Evolutionary conservation across 805 yeast species (phyloP).

Genomic region (Aciculoconidium aculeatum): DNA sequence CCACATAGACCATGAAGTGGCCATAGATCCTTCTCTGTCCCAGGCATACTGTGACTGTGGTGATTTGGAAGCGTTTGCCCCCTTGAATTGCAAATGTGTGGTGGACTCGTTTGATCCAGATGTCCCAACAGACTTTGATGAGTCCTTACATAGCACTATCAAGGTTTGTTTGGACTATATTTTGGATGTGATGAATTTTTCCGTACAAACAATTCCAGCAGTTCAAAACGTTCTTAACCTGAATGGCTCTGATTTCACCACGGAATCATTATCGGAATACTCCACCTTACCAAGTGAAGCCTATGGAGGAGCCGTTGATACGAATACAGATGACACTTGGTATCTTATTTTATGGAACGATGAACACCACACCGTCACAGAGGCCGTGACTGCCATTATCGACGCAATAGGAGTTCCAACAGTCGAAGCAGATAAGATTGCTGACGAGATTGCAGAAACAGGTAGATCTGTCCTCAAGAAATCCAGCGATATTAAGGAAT

Average conservation of each 20-base stretch:
- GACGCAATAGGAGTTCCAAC: conserved; percentile 23
- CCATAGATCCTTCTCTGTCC: conserved; percentile 44
- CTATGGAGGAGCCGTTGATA: conserved; percentile 30
- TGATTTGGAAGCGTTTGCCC: conserved; percentile 57
- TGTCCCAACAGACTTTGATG: conserved; percentile 11
- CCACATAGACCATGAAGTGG: conserved; percentile 62
- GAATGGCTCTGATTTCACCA: conserved; percentile 14
- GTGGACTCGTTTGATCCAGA: background rate
- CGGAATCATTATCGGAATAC: conserved; percentile 23
- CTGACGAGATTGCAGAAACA: conserved; percentile 41
- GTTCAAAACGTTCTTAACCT: conserved; percentile 25
- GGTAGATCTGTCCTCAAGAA: conserved; percentile 48
- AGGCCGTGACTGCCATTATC: conserved; percentile 45
- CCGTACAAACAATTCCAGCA: conserved; percentile 35
- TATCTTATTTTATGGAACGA: conserved; percentile 70
- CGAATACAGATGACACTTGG: conserved; percentile 30
- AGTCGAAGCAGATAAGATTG: conserved; percentile 26
- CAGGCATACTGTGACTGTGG: conserved; percentile 74
- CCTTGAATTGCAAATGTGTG: conserved; percentile 46
- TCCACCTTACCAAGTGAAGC: conserved; percentile 25
- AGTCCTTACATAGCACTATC: conserved; percentile 23
- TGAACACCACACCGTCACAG: conserved; percentile 58
- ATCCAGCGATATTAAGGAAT: conserved; percentile 14
- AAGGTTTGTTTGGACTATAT: conserved; percentile 34
- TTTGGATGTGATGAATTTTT: conserved; percentile 36